Conservation (phyloP, 2,329 filamentous ascomycete species). For the Nannizzia gypsea region DNA sequence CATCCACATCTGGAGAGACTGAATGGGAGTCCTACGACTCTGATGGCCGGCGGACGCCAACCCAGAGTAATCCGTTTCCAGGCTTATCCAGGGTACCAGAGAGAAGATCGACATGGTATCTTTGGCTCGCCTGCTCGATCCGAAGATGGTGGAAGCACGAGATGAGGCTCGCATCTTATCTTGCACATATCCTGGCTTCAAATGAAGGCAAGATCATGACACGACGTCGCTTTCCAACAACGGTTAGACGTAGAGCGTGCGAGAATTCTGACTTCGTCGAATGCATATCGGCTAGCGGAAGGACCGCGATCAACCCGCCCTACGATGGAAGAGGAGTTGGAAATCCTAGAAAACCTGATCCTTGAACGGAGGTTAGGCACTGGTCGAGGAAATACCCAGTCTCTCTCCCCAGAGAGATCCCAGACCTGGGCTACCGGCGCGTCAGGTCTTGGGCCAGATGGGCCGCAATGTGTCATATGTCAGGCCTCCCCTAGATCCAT, state of each 20-base stretch:
- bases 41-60: conserved; percentile 57
- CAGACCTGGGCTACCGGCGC: conserved; percentile 58
- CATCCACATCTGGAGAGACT: conserved; percentile 40
- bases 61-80: conserved; percentile 48
- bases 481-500: conserved; percentile 76
- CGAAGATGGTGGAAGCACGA: conserved; percentile 61
- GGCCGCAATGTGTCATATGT: conserved; percentile 86
- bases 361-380: conserved; percentile 39
- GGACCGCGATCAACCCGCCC: conserved; percentile 20
- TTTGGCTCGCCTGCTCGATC: conserved; percentile 71
- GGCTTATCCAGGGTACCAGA: conserved; percentile 35
- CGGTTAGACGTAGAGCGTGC: conserved; percentile 58
- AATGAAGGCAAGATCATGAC: conserved; percentile 57
- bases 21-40: conserved; percentile 38
- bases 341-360: conserved; percentile 48
- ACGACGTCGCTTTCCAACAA: conserved; percentile 60
- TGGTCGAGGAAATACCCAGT: background rate
- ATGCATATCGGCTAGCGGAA: background rate
- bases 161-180: conserved; percentile 72
- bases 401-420: conserved; percentile 11
- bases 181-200: conserved; percentile 57
- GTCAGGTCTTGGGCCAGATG: conserved; percentile 58
- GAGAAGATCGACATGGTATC: conserved; percentile 55
- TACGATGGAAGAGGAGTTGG: conserved; percentile 44
- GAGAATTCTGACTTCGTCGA: conserved; percentile 47